phyloP scores from a whole-genome alignment of 192 early-diverging fungal species.

The Kickxella alabastrina region DNA sequence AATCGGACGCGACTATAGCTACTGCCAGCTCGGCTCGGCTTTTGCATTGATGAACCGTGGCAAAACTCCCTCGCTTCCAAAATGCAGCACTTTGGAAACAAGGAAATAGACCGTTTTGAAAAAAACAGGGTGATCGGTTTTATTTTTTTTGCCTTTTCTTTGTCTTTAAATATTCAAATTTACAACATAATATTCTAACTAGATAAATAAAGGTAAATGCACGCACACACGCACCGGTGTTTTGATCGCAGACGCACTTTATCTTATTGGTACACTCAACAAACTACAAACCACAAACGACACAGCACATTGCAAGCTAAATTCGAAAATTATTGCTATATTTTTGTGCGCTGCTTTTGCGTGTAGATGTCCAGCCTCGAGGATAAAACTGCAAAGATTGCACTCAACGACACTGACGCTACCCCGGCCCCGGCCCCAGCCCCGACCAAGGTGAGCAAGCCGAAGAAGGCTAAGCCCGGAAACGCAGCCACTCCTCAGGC shows the following conservation, averaged over 20 bases:
- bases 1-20: no score
- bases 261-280: no score
- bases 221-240: no score
- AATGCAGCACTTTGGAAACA: background rate
- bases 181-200: background rate
- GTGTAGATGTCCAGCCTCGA: constrained; percentile 45
- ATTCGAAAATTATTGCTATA: no score
- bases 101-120: no score
- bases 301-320: background rate
- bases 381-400: constrained; percentile 27
- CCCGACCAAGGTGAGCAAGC: constrained; percentile 12
- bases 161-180: background rate
- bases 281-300: no score
- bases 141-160: no score
- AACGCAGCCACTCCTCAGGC: constrained; percentile 17
- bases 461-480: constrained; percentile 26
- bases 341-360: no score
- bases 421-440: background rate
- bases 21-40: constrained; percentile 4
- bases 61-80: background rate
- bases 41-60: no score
- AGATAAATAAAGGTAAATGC: no score
- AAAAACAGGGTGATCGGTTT: no score
- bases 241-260: no score
- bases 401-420: constrained; percentile 16